phyloP scores from a whole-genome alignment of 495 filamentous ascomycete genomes.

The Ramalina peruviana region DNA sequence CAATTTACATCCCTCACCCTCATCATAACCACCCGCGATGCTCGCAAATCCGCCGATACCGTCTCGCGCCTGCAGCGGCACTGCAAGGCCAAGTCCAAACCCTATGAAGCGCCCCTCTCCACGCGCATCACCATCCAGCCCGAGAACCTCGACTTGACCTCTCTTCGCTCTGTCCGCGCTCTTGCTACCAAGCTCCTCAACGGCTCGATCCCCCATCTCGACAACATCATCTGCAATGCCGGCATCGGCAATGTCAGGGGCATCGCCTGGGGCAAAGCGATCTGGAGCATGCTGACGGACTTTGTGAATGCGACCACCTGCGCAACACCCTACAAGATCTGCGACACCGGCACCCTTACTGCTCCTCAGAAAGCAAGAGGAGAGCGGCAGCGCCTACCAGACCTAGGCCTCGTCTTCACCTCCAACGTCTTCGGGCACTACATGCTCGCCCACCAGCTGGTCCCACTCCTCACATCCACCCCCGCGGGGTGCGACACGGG shows the following conservation, averaged over 20 bases:
- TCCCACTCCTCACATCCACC: constrained; percentile 50
- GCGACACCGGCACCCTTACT: constrained; percentile 42
- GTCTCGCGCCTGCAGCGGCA: constrained; percentile 26
- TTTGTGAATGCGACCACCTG: constrained; percentile 57
- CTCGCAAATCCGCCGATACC: constrained; percentile 32
- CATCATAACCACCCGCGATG: constrained; percentile 38
- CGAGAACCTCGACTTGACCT: constrained; percentile 42
- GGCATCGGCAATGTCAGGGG: constrained; percentile 77
- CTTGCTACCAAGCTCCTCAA: constrained; percentile 34
- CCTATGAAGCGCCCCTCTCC: constrained; percentile 7
- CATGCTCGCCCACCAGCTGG: constrained; percentile 65
- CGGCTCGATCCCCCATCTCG: constrained; percentile 48
- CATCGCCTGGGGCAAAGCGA: constrained; percentile 53
- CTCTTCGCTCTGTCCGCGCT: constrained; percentile 38
- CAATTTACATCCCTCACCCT: constrained; percentile 41
- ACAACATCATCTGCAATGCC: constrained; percentile 74
- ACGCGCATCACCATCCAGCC: constrained; percentile 31
- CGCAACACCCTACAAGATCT: constrained; percentile 55
- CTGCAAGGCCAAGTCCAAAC: constrained; percentile 17
- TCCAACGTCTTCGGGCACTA: constrained; percentile 95
- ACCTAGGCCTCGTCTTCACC: constrained; percentile 69
- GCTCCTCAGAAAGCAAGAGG: constrained; percentile 11
- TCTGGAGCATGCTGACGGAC: constrained; percentile 48
- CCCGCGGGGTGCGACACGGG: constrained; percentile 27
- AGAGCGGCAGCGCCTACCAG: constrained; percentile 28